Evolutionary conservation across 2,329 filamentous ascomycete species (phyloP).

Genomic region (Sporothrix curviconia): DNA sequence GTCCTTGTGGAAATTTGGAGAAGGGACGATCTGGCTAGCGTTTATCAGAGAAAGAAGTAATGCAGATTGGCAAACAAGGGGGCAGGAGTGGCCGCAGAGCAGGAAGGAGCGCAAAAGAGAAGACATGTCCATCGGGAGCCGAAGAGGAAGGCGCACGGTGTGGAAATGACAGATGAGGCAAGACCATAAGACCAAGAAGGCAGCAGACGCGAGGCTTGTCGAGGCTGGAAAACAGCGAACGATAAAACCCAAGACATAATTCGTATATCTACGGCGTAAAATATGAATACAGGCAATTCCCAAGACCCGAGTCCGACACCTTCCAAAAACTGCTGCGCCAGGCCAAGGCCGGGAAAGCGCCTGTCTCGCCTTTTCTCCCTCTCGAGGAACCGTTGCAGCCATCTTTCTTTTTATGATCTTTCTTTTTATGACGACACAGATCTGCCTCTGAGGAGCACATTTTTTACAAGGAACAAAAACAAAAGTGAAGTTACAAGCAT

Average conservation of each 20-base stretch:
- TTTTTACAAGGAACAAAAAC: too few species aligned
- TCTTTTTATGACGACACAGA: too few species aligned
- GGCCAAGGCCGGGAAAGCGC: neutral
- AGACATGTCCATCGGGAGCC: neutral
- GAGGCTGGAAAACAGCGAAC: neutral
- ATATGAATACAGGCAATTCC: too few species aligned
- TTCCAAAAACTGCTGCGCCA: too few species aligned
- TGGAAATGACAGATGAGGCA: neutral
- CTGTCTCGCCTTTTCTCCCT: constrained; percentile 3
- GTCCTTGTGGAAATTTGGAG: constrained; percentile 5
- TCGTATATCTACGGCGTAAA: too few species aligned
- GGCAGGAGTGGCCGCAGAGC: neutral
- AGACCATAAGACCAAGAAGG: too few species aligned
- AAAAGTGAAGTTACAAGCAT: too few species aligned
- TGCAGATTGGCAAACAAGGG: neutral
- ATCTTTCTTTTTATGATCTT: neutral
- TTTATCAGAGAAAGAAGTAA: neutral
- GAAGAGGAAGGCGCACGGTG: neutral
- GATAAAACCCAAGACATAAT: neutral
- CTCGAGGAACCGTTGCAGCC: neutral
- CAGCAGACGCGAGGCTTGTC: neutral
- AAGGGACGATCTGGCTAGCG: constrained; percentile 15
- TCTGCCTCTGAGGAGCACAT: neutral
- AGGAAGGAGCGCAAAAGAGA: neutral
- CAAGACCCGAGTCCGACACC: too few species aligned